phyloP scores from a whole-genome alignment of 2,329 filamentous ascomycete genomes.

The Colletotrichum scovillei region DNA sequence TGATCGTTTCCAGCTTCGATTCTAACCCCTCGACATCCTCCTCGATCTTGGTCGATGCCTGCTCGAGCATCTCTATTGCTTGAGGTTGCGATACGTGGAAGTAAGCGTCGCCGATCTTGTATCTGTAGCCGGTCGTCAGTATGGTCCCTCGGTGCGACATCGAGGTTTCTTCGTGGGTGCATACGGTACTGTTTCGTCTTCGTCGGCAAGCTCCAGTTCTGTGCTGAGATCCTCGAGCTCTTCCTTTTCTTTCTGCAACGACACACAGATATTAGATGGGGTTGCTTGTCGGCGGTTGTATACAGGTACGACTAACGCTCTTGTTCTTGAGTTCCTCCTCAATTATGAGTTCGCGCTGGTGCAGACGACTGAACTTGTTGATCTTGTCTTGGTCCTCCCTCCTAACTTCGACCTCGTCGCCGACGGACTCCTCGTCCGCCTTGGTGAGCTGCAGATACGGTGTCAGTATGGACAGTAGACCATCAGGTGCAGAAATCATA shows the following conservation, averaged over 20 bases:
- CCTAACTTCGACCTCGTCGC: slow-evolving; percentile 91
- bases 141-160: neutral
- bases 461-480: neutral
- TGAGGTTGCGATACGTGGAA: slow-evolving; percentile 86
- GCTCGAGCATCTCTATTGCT: slow-evolving; percentile 85
- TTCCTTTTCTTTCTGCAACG: slow-evolving; percentile 91
- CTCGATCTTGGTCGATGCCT: slow-evolving; percentile 79
- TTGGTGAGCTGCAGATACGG: slow-evolving; percentile 78
- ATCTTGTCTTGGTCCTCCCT: slow-evolving; percentile 99
- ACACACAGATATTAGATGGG: slow-evolving; percentile 31
- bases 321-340: slow-evolving; percentile 86
- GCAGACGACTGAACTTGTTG: slow-evolving; percentile 95
- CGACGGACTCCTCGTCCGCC: slow-evolving; percentile 84
- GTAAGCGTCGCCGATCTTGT: slow-evolving; percentile 97
- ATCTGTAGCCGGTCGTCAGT: slow-evolving; percentile 64
- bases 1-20: slow-evolving; percentile 78
- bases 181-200: slow-evolving; percentile 93
- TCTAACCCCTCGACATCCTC: slow-evolving; percentile 81
- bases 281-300: neutral
- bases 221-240: slow-evolving; percentile 92
- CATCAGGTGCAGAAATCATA: slow-evolving; percentile 43
- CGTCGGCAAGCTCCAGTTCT: slow-evolving; percentile 93
- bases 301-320: slow-evolving; percentile 67
- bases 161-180: neutral
- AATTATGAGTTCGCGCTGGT: slow-evolving; percentile 83